Conservation (phyloP, 164 flowering plant species). For the Magnolia officinalis region DNA sequence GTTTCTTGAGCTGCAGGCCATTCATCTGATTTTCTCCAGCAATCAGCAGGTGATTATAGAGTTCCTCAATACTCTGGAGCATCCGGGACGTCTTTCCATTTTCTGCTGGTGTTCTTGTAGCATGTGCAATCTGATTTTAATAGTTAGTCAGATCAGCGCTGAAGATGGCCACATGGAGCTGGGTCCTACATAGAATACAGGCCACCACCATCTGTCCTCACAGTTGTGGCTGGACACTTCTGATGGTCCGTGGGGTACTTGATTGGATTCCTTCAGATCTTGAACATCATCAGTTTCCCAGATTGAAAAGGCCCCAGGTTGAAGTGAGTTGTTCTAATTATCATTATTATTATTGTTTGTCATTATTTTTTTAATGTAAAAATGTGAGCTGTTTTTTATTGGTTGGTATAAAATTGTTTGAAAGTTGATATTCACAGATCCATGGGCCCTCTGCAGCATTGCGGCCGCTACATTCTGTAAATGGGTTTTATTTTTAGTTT, state of each 20-base stretch:
- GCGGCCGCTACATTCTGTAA: background rate
- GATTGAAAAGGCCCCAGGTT: background rate
- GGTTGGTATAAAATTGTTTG: background rate
- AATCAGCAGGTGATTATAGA: background rate
- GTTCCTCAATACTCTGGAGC: background rate
- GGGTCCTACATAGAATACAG: background rate
- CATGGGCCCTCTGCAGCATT: background rate
- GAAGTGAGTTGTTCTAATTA: background rate
- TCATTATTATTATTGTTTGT: slow-evolving; percentile 6
- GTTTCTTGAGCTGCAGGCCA: background rate
- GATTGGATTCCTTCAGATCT: background rate
- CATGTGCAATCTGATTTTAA: background rate
- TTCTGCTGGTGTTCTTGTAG: background rate
- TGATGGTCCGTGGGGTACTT: background rate
- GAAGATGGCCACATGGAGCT: background rate
- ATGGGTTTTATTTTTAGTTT: background rate
- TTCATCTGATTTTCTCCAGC: background rate
- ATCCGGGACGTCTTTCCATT: background rate
- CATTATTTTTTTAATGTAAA: slow-evolving; percentile 17
- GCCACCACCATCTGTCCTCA: background rate
- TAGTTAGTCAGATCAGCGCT: background rate
- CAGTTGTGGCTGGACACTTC: background rate
- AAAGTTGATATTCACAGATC: background rate
- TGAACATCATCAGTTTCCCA: background rate
- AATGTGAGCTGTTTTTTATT: slow-evolving; percentile 10